A percentile compares a stretch with the other conserved stretches of the same genome.
Conservation (phyloP, 1,139 yeast genomes). For the Pichia sp. region DNA sequence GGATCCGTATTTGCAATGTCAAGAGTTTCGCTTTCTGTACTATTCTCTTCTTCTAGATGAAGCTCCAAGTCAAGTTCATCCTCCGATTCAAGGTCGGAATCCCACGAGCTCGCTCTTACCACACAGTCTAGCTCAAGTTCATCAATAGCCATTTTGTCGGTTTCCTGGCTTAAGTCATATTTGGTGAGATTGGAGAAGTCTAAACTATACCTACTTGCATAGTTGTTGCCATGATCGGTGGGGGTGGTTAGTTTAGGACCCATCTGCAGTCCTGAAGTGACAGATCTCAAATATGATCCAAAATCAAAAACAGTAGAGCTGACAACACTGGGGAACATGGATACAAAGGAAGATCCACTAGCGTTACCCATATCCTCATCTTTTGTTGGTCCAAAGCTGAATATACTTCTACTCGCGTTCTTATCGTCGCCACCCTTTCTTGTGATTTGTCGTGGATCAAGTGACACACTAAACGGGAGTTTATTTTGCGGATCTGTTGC, state of each 20-base stretch:
- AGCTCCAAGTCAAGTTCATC: constrained; percentile 7
- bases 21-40: neutral
- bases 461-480: too few species aligned
- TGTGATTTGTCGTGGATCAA: too few species aligned
- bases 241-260: too few species aligned
- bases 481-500: neutral
- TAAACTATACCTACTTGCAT: too few species aligned
- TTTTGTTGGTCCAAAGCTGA: constrained; percentile 3
- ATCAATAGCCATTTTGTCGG: constrained; percentile 9
- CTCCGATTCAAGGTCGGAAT: constrained; percentile 14
- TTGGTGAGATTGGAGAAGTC: constrained; percentile 12
- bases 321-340: constrained; percentile 5
- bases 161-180: constrained; percentile 10
- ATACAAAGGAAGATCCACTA: constrained; percentile 9
- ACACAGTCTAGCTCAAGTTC: constrained; percentile 16
- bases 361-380: neutral
- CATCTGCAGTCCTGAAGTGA: constrained; percentile 14
- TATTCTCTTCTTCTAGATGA: constrained; percentile 4
- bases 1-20: too few species aligned
- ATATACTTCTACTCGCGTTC: neutral
- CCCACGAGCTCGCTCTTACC: constrained; percentile 15
- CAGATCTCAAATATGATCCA: constrained; percentile 18
- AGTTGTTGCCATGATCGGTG: too few species aligned
- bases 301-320: constrained; percentile 15
- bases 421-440: too few species aligned